These are phyloP conservation scores for Trichoderma endophyticum DNA, from an alignment of 2,329 filamentous ascomycete species.

Conservation along the genomic window DNA sequence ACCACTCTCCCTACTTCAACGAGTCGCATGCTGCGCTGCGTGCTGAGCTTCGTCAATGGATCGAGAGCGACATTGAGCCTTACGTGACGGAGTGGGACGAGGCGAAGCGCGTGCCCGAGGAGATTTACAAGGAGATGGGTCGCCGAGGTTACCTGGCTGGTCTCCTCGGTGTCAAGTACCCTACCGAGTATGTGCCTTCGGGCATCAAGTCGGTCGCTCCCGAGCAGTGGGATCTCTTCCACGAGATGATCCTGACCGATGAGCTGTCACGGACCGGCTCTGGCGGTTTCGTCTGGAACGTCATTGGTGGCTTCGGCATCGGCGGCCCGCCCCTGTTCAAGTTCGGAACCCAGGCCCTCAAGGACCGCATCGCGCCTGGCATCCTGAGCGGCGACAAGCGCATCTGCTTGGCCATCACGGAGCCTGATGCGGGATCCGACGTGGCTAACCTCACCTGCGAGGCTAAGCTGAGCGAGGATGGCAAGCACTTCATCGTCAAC, in stretches of 20 bases:
- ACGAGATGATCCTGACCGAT: slow-evolving; percentile 93
- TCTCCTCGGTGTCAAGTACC: slow-evolving; percentile 80
- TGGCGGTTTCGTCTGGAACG: slow-evolving; percentile 94
- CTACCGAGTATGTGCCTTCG: slow-evolving; percentile 61
- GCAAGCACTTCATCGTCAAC: slow-evolving; percentile 99
- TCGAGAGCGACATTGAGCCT: slow-evolving; percentile 85
- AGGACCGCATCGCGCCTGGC: slow-evolving; percentile 83
- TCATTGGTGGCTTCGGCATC: slow-evolving; percentile 95
- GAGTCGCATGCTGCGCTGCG: slow-evolving; percentile 88
- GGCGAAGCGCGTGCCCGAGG: slow-evolving; percentile 80
- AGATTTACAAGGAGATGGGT: slow-evolving; percentile 94
- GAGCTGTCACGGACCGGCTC: slow-evolving; percentile 86
- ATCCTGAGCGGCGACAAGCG: slow-evolving; percentile 92
- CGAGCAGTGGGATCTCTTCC: slow-evolving; percentile 97
- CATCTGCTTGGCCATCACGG: slow-evolving; percentile 95
- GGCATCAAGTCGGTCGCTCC: slow-evolving; percentile 72
- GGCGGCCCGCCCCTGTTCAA: slow-evolving; percentile 89
- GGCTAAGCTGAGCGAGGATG: slow-evolving; percentile 89
- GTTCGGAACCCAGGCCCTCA: slow-evolving; percentile 80
- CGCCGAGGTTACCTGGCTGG: slow-evolving; percentile 91
- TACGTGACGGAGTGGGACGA: slow-evolving; percentile 96
- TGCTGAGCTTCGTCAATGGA: slow-evolving; percentile 87
- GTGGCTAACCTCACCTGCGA: slow-evolving; percentile 95
- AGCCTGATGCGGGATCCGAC: slow-evolving; percentile 91
- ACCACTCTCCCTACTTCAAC: slow-evolving; percentile 96